phyloP scores from a whole-genome alignment of 345 rosid species.

The Melaleuca alternifolia region DNA sequence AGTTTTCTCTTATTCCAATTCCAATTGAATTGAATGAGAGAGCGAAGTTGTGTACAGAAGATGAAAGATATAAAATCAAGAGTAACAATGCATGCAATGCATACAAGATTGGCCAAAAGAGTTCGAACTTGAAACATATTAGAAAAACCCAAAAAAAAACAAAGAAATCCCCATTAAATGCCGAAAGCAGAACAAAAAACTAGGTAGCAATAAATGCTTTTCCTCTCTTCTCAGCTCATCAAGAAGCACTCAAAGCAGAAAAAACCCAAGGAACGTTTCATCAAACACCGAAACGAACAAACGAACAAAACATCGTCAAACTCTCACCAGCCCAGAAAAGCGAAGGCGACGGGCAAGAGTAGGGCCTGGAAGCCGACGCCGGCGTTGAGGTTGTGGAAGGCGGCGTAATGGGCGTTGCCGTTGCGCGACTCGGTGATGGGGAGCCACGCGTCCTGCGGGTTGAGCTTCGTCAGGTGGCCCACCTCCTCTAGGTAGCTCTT shows the following conservation, averaged over 20 bases:
- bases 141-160: neutral
- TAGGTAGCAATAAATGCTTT: neutral
- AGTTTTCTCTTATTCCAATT: neutral
- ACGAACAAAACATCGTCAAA: neutral
- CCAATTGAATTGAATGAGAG: neutral
- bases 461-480: constrained; percentile 90
- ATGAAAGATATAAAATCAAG: neutral
- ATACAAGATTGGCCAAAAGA: neutral
- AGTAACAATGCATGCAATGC: neutral
- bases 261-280: neutral
- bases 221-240: neutral
- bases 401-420: constrained; percentile 97
- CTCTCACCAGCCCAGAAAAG: constrained; percentile 87
- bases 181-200: neutral
- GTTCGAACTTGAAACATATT: neutral
- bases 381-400: constrained; percentile 93
- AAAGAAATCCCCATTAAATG: neutral
- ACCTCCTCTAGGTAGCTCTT: constrained; percentile 88
- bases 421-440: constrained; percentile 96
- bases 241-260: neutral
- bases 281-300: neutral
- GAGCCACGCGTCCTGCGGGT: constrained; percentile 98
- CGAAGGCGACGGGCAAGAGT: constrained; percentile 83
- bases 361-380: constrained; percentile 97
- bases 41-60: neutral